Evolutionary conservation across 164 flowering plant species (phyloP).

Genomic region (Magnolia officinalis): DNA sequence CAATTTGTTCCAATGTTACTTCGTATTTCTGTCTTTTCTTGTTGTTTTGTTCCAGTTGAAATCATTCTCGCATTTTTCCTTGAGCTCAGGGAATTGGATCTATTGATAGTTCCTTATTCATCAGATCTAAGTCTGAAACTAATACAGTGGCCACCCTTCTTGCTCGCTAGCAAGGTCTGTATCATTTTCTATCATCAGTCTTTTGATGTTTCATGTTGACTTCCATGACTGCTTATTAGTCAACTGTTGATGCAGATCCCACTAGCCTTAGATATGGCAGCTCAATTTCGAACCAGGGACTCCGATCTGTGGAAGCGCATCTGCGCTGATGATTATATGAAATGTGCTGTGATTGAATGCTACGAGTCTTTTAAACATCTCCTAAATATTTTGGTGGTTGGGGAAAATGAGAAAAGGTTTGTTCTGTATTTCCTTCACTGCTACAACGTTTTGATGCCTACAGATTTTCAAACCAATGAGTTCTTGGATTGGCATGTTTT

Average conservation of each 20-base stretch:
- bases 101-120: slow-evolving; percentile 85
- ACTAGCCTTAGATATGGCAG: slow-evolving; percentile 94
- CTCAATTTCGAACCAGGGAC: slow-evolving; percentile 68
- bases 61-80: slow-evolving; percentile 16
- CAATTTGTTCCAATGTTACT: slow-evolving; percentile 1
- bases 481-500: neutral
- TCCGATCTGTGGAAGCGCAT: slow-evolving; percentile 96
- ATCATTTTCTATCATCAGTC: neutral
- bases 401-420: slow-evolving; percentile 90
- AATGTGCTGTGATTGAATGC: slow-evolving; percentile 95
- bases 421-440: neutral
- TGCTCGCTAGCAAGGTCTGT: slow-evolving; percentile 95
- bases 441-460: neutral
- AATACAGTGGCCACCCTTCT: slow-evolving; percentile 97
- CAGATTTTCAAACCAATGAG: neutral
- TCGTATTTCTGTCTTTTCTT: slow-evolving; percentile 4
- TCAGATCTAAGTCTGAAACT: slow-evolving; percentile 79
- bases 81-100: slow-evolving; percentile 88
- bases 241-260: slow-evolving; percentile 67
- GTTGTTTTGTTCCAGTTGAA: slow-evolving; percentile 1
- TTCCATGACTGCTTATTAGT: slow-evolving; percentile 12
- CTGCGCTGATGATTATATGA: slow-evolving; percentile 92
- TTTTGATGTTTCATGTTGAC: neutral
- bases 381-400: slow-evolving; percentile 62
- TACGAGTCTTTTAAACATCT: slow-evolving; percentile 83